A percentile compares a stretch with the other conserved stretches of the same genome.
Conservation (phyloP, 129 eudicot genomes). For the Heracleum sosnowskyi region DNA sequence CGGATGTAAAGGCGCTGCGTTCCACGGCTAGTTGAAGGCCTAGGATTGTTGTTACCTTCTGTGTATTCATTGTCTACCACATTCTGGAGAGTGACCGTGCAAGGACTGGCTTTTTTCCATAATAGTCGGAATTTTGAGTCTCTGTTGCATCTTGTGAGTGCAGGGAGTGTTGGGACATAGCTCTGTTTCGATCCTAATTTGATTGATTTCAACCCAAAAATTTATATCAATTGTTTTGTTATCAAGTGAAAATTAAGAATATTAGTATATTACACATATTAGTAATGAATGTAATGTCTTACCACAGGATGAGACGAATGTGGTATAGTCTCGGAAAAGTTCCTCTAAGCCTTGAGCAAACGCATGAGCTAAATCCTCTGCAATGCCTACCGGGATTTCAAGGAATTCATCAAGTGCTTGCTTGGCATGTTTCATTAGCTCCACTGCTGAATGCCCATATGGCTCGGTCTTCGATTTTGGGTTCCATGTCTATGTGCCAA, state of each 20-base stretch:
- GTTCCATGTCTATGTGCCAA: conserved; percentile 70
- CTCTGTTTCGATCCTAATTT: conserved; percentile 75
- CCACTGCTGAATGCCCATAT: conserved; percentile 75
- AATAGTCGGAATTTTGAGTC: conserved; percentile 59
- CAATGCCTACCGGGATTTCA: conserved; percentile 51
- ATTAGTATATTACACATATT: neutral
- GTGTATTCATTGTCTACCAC: conserved; percentile 19
- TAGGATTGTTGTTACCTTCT: conserved; percentile 57
- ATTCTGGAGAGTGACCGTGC: conserved; percentile 35
- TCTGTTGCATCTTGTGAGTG: conserved; percentile 69
- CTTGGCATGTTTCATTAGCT: conserved; percentile 55
- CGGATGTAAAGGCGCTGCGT: conserved; percentile 97
- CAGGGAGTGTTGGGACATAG: conserved; percentile 83
- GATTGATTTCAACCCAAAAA: neutral
- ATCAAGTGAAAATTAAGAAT: neutral
- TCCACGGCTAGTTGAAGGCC: conserved; percentile 91
- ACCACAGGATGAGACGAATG: conserved; percentile 85
- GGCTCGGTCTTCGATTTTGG: conserved; percentile 94
- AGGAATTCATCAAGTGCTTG: conserved; percentile 62
- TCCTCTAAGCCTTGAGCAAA: conserved; percentile 67
- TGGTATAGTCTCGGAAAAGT: conserved; percentile 45
- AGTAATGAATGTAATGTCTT: conserved; percentile 8
- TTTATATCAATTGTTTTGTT: neutral
- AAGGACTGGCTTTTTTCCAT: conserved; percentile 74
- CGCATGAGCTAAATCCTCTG: conserved; percentile 56